A percentile compares a stretch with the other conserved stretches of the same genome.
Conservation (phyloP, 345 rosid genomes). For the Acer negundo region DNA sequence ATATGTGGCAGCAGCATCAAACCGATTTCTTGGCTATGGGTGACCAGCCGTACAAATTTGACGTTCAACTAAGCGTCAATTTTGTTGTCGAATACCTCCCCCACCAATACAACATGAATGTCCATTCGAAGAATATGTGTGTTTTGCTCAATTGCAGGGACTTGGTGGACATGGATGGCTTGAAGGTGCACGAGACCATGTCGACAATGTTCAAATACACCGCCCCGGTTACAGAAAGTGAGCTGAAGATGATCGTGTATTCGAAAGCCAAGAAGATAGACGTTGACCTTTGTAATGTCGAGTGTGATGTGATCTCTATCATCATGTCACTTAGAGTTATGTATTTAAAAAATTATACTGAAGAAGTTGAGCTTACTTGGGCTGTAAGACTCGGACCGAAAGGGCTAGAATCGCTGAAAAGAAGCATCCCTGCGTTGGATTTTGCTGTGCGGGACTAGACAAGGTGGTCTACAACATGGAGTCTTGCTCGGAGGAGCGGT, state of each 20-base stretch:
- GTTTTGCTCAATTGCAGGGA: neutral
- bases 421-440: neutral
- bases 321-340: neutral
- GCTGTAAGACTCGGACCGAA: neutral
- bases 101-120: neutral
- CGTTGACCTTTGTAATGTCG: neutral
- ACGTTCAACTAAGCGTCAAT: neutral
- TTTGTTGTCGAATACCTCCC: constrained; percentile 1
- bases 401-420: neutral
- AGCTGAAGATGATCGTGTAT: neutral
- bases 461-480: neutral
- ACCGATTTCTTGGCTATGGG: neutral
- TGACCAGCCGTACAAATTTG: neutral
- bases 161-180: neutral
- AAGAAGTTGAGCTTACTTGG: neutral
- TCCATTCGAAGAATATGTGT: neutral
- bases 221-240: neutral
- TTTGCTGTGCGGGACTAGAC: neutral
- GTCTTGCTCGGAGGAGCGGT: neutral
- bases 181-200: neutral
- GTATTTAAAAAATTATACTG: neutral
- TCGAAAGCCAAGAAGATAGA: neutral
- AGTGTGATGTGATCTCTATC: neutral
- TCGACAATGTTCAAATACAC: no score
- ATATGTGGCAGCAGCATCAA: neutral